Conservation (phyloP, 2,329 filamentous ascomycete genomes). For the Aspergillus ochraceoroseus region DNA sequence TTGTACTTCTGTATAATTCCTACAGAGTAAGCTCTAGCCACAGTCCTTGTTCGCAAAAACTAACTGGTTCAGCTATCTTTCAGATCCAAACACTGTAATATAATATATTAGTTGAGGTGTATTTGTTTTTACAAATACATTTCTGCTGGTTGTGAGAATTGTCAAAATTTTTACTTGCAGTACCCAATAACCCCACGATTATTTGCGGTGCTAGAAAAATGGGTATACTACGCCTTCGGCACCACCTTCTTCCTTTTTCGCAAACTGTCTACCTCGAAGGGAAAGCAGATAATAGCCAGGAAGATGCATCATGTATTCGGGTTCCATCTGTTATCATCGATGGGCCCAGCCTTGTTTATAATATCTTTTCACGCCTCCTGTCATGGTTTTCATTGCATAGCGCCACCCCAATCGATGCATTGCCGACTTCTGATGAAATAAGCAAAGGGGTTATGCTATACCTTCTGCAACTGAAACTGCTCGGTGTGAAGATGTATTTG, state of each 20-base stretch:
- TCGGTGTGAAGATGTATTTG: conserved; percentile 63
- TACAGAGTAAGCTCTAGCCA: too few species aligned
- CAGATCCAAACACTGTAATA: too few species aligned
- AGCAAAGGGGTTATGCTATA: conserved; percentile 57
- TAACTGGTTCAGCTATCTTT: too few species aligned
- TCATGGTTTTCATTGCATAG: conserved; percentile 31
- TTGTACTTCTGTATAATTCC: too few species aligned
- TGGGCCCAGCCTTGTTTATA: conserved; percentile 72
- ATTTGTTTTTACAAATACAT: too few species aligned
- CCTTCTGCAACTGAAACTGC: conserved; percentile 55
- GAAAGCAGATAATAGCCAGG: conserved; percentile 2
- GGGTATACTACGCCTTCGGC: conserved; percentile 35
- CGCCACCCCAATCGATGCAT: conserved; percentile 48
- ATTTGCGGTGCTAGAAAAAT: conserved; percentile 25
- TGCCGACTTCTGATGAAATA: conserved; percentile 61
- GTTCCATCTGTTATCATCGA: conserved; percentile 63
- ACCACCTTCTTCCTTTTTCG: conserved; percentile 30
- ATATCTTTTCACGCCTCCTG: conserved; percentile 59
- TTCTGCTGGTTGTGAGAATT: too few species aligned
- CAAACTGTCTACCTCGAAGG: conserved; percentile 24
- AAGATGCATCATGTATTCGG: conserved; percentile 16
- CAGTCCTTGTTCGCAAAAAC: too few species aligned
- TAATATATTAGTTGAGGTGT: too few species aligned
- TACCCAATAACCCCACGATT: too few species aligned
- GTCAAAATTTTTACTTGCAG: too few species aligned